Evolutionary conservation across 2,329 filamentous ascomycete genomes (phyloP), one percentile per base, ranked within the genome.

Genomic region (Aspergillus novoparasiticus): DNA sequence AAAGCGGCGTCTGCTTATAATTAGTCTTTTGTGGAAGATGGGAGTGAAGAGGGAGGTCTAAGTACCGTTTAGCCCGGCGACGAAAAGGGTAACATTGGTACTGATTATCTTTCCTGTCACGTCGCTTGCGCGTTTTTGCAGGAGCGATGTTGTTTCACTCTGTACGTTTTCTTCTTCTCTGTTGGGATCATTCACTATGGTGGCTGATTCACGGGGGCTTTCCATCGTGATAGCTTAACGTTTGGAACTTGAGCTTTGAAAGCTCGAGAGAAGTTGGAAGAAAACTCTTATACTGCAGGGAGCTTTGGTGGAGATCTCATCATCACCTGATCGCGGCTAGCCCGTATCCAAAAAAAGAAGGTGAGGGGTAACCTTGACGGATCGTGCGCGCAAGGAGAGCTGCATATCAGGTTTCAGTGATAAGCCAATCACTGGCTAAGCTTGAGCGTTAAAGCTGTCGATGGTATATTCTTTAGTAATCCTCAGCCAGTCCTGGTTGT

Each of bases 21-120:
- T 62, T 28, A 62, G 19, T 6, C 11, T 19, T 28, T 28, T 14
- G n/a, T 36, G 30, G 11, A 19, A 12, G 28, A 26, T 6, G 28
- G 32, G 5, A 19, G 14, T 6, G 14, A 16, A 6, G 2, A 16
- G 6, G 5, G 2, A 36, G 10, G 26, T 16, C 19, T n/a, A 28
- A 32, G 57, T 65, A 71, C 69, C 68, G 45, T 71, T 71, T 54
- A 71, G 54, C 3, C 69, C 68, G 2, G 62, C 67, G 12, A 63
- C 61, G 9, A 71, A 39, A 23, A 64, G 59, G 1, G 63, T 60
- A 36, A 68, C 65, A 21, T 70, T 71, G 11, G 69, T 70, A 46
- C 67, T 70, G 14, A 67, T 36, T 10, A 71, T 62, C 48, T 59
- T 69, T 23, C 64, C 62, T 19, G 67, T 59, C 2, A 68, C 68